Evolutionary conservation across 2,329 filamentous ascomycete species (phyloP).

Genomic region (Metarhizium album): DNA sequence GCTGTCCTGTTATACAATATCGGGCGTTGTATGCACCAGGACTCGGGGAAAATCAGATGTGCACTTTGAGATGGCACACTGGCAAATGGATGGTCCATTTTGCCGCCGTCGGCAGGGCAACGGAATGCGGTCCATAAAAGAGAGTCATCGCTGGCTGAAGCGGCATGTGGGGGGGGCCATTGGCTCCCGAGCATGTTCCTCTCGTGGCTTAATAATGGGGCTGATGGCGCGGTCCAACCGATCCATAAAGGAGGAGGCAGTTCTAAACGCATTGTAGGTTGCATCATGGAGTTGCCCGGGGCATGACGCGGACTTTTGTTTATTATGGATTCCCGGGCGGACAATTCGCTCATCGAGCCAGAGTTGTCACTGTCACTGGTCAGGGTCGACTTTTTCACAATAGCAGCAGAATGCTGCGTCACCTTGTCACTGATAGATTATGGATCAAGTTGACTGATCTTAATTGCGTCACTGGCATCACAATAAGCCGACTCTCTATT

Average conservation of each 20-base stretch:
- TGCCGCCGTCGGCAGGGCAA: conserved; percentile 16
- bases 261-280: background rate
- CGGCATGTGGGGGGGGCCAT: conserved; percentile 1
- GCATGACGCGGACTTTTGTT: background rate
- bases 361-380: too few relatives aligned
- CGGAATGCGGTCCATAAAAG: conserved; percentile 2
- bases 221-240: background rate
- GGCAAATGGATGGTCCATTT: conserved; percentile 11
- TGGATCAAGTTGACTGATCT: too few relatives aligned
- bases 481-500: too few relatives aligned
- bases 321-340: background rate
- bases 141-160: conserved; percentile 1
- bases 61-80: background rate
- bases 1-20: background rate
- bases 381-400: background rate
- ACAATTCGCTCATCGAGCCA: background rate
- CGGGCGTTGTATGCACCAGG: background rate
- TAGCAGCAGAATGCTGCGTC: background rate
- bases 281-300: background rate
- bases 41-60: background rate
- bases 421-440: too few relatives aligned
- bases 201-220: too few relatives aligned
- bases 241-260: background rate
- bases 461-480: too few relatives aligned
- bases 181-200: too few relatives aligned